Conservation (phyloP, 176 grass and related monocot species). For the Thinopyrum elongatum region DNA sequence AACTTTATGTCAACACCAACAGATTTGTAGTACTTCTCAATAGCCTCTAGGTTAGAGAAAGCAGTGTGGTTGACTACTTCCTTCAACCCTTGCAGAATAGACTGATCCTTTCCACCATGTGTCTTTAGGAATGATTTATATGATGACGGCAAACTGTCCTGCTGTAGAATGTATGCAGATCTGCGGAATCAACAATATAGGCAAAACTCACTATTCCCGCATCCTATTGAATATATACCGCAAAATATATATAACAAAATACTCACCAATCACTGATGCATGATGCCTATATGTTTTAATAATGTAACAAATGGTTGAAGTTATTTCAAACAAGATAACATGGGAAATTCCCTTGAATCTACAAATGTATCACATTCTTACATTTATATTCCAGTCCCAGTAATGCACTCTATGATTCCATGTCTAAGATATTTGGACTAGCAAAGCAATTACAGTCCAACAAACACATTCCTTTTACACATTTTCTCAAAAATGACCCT, state of each 20-base stretch:
- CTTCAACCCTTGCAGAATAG: conserved; percentile 81
- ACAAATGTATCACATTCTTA: background rate
- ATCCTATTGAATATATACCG: background rate
- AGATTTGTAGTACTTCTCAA: conserved; percentile 83
- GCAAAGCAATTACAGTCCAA: background rate
- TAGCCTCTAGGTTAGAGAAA: conserved; percentile 68
- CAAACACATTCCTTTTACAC: background rate
- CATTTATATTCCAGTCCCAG: background rate
- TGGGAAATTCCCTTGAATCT: background rate
- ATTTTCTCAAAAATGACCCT: background rate
- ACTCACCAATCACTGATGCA: background rate
- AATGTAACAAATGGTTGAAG: background rate
- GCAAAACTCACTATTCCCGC: background rate
- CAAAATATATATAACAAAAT: background rate
- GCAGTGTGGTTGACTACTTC: conserved; percentile 68
- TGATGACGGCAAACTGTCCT: conserved; percentile 86
- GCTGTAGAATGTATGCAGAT: conserved; percentile 81
- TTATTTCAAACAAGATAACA: conserved; percentile 2
- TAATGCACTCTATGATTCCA: background rate
- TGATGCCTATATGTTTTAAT: conserved; percentile 12
- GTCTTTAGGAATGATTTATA: conserved; percentile 92
- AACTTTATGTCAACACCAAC: conserved; percentile 77
- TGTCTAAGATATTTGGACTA: background rate
- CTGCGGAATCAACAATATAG: conserved; percentile 45
- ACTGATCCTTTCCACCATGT: conserved; percentile 81